A percentile compares a stretch with the other conserved stretches of the same genome.
These are phyloP conservation scores for Hypoxylon sp. DNA, from an alignment of 2,329 filamentous ascomycete species.

Conservation along the genomic window DNA sequence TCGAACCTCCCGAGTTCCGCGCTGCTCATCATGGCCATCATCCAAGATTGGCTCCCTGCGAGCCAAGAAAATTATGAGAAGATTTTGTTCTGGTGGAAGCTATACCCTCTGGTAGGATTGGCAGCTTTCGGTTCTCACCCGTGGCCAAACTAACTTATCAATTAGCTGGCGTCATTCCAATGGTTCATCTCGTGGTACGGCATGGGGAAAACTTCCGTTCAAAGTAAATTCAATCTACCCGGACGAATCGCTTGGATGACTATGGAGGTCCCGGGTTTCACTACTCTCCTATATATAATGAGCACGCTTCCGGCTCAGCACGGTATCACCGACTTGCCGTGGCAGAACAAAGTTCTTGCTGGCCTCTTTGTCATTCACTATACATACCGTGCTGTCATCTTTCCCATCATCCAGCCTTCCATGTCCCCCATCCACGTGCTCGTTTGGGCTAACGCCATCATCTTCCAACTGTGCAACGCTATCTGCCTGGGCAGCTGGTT, in stretches of 20 bases:
- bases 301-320: constrained; percentile 71
- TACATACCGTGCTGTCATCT: constrained; percentile 86
- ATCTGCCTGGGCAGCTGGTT: constrained; percentile 84
- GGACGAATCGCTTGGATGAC: constrained; percentile 88
- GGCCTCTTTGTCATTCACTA: constrained; percentile 87
- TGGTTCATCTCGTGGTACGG: constrained; percentile 86
- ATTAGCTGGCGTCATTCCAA: constrained; percentile 78
- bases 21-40: constrained; percentile 58
- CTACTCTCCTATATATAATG: constrained; percentile 85
- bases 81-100: constrained; percentile 66
- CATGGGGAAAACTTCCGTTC: constrained; percentile 89
- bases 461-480: constrained; percentile 86
- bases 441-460: constrained; percentile 73
- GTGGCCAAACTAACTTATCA: constrained; percentile 19
- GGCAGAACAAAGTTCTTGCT: constrained; percentile 82
- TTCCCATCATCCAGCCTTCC: constrained; percentile 85
- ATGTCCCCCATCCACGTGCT: constrained; percentile 89
- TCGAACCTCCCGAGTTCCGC: not conserved
- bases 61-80: constrained; percentile 69
- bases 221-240: constrained; percentile 84
- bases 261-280: constrained; percentile 86
- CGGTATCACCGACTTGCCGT: constrained; percentile 73
- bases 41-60: constrained; percentile 69
- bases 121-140: constrained; percentile 1
- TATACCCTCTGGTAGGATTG: constrained; percentile 65